Base-by-base conservation (phyloP, 352 stramenopile genomes). In the Phytophthora ramorum region DNA sequence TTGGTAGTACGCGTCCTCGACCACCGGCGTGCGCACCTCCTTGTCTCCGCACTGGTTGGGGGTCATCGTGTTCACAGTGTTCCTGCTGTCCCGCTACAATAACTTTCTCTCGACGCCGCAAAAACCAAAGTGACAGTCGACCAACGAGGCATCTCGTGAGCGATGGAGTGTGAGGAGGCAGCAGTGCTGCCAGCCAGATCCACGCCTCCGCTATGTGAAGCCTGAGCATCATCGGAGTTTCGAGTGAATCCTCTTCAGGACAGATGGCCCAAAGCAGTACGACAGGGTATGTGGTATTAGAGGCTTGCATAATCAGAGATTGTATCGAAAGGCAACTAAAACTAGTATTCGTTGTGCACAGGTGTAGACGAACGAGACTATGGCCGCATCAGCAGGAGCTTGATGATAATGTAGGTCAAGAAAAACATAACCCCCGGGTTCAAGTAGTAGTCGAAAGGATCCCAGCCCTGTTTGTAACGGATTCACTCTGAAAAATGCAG, bases 21-120 rank as follows among this genome's bases (percentile, higher is more conserved):
- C 2, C 34, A 45, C 16, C 8, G 51, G 51, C n/a, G 65, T 79
- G 22, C 46, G 58, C 30, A 61, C 28, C 30, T 75, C 61, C 47
- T 78, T 68, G 40, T 72, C 69, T 58, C 69, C 66, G 28, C 47
- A 63, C 51, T 72, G 44, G 51, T 56, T 68, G 0, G 51, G 37
- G 12, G 58, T 40, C 64, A 64, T 71, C 22, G 16, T 54, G 58
- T 41, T 41, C 35, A 10, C 16, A 3, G 32, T 5, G 32, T 6
- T 41, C n/a, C 20, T 66, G 20, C 12, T 46, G 10, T 8, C n/a
- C 12, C 7, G 19, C 22, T 24, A 24, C 3, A 24, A 17, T 32
- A 47, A 9, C 8, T 43, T 51, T 24, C 47, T 65, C 35, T 58
- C 45, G 19, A 26, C 7, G 13, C 22, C 14, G 45, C 37, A 66